Evolutionary conservation across 1,284 basidiomycete species (phyloP).

Genomic region (Rhodotorula glutinis): DNA sequence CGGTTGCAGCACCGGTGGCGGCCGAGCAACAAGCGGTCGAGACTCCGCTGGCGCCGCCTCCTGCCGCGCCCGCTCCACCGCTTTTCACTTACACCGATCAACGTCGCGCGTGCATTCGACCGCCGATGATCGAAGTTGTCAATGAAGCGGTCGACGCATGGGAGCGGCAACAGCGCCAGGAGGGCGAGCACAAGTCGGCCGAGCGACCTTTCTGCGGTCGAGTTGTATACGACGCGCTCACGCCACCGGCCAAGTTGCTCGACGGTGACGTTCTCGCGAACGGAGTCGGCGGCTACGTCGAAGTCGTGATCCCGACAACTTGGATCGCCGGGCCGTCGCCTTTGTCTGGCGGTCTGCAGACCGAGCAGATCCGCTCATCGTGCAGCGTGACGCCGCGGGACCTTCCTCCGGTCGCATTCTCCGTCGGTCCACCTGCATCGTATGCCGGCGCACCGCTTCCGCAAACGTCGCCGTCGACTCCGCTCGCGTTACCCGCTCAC

Average conservation of each 20-base stretch:
- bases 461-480: background rate
- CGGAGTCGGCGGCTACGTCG: constrained; percentile 37
- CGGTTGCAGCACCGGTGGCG: background rate
- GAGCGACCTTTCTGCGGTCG: constrained; percentile 32
- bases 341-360: background rate
- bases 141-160: constrained; percentile 19
- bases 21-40: background rate
- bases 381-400: constrained; percentile 12
- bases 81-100: constrained; percentile 28
- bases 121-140: constrained; percentile 27
- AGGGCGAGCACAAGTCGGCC: background rate
- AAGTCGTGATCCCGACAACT: constrained; percentile 35
- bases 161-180: background rate
- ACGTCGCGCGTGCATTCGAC: constrained; percentile 20
- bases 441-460: constrained; percentile 21
- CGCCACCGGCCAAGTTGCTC: constrained; percentile 34
- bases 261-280: constrained; percentile 34
- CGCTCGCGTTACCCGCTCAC: constrained; percentile 18
- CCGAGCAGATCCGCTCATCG: background rate
- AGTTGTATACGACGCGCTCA: constrained; percentile 39
- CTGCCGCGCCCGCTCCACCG: constrained; percentile 6
- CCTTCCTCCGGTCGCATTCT: constrained; percentile 14
- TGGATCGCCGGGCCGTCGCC: constrained; percentile 20
- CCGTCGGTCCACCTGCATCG: constrained; percentile 4
- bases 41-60: background rate